Conservation (phyloP, 2,329 filamentous ascomycete genomes). For the Cladosporium sphaerospermum region DNA sequence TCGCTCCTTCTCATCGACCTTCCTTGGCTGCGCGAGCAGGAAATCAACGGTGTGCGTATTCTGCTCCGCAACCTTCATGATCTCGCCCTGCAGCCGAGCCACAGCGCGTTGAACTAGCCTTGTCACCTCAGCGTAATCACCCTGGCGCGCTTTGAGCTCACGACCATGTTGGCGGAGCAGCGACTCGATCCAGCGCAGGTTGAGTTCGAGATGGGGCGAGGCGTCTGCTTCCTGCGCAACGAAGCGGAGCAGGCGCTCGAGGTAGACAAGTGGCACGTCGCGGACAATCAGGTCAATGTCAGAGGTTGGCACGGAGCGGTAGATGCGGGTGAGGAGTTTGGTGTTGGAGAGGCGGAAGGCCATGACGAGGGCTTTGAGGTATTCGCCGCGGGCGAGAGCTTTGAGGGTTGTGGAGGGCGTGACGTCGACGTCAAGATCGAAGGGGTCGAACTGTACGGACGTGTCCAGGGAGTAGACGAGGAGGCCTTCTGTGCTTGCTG, state of each 20-base stretch:
- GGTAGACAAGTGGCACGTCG: conserved; percentile 76
- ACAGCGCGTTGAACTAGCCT: conserved; percentile 77
- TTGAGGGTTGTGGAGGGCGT: conserved; percentile 66
- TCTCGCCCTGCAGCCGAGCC: conserved; percentile 70
- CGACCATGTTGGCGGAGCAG: conserved; percentile 74
- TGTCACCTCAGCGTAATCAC: conserved; percentile 75
- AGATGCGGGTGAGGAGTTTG: conserved; percentile 74
- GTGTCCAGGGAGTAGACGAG: conserved; percentile 89
- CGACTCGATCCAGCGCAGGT: conserved; percentile 84
- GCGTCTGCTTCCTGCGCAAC: conserved; percentile 83
- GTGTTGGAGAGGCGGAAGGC: conserved; percentile 90
- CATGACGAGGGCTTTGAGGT: conserved; percentile 91
- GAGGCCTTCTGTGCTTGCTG: conserved; percentile 87
- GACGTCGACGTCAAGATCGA: conserved; percentile 89
- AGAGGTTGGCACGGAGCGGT: conserved; percentile 69
- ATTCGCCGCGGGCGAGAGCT: conserved; percentile 72
- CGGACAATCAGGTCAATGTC: conserved; percentile 74
- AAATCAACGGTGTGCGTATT: conserved; percentile 89
- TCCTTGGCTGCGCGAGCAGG: conserved; percentile 44
- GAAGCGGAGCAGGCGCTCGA: conserved; percentile 77
- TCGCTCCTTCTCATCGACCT: conserved; percentile 9
- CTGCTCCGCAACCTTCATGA: conserved; percentile 76
- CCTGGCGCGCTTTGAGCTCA: conserved; percentile 74
- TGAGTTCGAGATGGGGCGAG: conserved; percentile 91
- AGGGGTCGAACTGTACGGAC: conserved; percentile 82